Evolutionary conservation across 495 filamentous ascomycete genomes (phyloP), one percentile per base, ranked within the genome.

Genomic region (Lindgomyces ingoldianus): DNA sequence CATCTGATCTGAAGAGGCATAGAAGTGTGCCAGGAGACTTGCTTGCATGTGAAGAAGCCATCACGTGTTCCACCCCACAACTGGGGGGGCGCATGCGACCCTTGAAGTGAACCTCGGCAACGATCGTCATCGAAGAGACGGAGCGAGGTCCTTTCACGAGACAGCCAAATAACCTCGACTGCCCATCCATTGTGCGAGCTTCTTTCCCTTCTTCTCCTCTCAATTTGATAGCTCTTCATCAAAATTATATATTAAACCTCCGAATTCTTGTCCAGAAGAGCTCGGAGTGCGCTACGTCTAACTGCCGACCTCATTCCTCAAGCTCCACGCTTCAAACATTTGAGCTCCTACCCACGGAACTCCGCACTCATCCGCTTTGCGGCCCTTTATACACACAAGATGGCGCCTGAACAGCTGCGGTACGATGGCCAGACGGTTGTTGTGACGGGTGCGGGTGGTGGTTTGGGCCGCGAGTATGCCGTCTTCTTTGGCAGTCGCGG

Each of bases 391-490:
- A 60, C n/a, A 14, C 29, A 62, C 65, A 65, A 42, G 6, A 70
- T 62, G 54, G 66, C 67, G 30, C 53, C 53, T 56, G 57, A 65
- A 71, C 86, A 90, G 78, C 81, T 98, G 75, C 86, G 95, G 64
- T 98, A 87, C 75, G 94, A 98, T 81, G 89, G 90, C 75, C 96
- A 98, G 81, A 93, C 93, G 65, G 91, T 96, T 67, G 93, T 98
- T 56, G 90, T 98, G 67, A 98, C 95, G 49, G 94, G 94, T 68
- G 95, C 95, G 56, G 93, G 94, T 60, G 95, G 95, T 77, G 94
- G 95, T 61, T 78, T 98, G 56, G 94, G 94, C 54, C 95, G 92
- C 78, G 89, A 88, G 72, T 97, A 97, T 80, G 90, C 91, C 65
- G 79, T 85, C 39, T 97, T 96, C 83, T 98, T 96, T 74, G 94